phyloP scores from a whole-genome alignment of 2,329 filamentous ascomycete species.

The Fusarium subtropicale region DNA sequence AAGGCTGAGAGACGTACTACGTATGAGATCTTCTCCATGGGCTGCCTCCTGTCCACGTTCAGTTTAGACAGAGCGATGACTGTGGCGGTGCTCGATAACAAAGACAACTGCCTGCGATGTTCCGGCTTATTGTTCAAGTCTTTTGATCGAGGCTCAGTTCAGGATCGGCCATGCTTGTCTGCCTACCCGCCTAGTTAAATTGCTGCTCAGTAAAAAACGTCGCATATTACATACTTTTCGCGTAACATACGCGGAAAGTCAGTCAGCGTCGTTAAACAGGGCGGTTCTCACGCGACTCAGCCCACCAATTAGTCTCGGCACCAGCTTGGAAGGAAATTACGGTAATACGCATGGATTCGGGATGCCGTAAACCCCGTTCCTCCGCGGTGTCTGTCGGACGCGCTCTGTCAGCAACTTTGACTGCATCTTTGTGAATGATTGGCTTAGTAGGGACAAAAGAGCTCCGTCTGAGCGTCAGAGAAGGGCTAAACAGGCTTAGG shows the following conservation, averaged over 20 bases:
- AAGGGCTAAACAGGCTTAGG: constrained; percentile 40
- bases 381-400: constrained; percentile 36
- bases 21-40: constrained; percentile 15
- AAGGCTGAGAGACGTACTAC: constrained; percentile 32
- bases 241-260: constrained; percentile 27
- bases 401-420: constrained; percentile 41
- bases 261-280: constrained; percentile 27
- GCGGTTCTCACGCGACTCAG: constrained; percentile 42
- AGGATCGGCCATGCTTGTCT: constrained; percentile 12
- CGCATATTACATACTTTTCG: constrained; percentile 5
- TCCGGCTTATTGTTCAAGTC: constrained; percentile 4
- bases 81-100: constrained; percentile 22
- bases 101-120: constrained; percentile 12
- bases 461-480: constrained; percentile 41
- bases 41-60: constrained; percentile 30
- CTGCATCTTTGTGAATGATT: constrained; percentile 30
- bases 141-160: constrained; percentile 20
- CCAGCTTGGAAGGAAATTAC: constrained; percentile 45
- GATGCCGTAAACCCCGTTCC: constrained; percentile 43
- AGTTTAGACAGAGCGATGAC: not conserved
- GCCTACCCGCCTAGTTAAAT: constrained; percentile 8
- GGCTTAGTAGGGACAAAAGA: constrained; percentile 29
- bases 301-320: constrained; percentile 40
- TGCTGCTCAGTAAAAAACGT: constrained; percentile 27
- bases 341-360: constrained; percentile 44